Conservation (phyloP, 192 early-diverging fungal genomes). For the Entomortierella beljakovae region DNA sequence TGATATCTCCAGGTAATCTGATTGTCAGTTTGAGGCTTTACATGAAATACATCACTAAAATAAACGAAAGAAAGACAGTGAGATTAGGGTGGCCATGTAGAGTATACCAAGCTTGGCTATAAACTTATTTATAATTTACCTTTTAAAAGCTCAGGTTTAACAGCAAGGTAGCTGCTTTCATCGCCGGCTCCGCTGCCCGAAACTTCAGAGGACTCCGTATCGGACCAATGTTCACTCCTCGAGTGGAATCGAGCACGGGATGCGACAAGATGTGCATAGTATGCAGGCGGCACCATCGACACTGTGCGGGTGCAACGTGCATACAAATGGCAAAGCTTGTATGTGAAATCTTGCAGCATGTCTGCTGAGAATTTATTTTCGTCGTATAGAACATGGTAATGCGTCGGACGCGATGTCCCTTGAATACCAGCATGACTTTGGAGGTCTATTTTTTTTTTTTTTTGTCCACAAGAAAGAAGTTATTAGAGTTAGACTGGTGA, state of each 20-base stretch:
- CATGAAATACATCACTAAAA: slow-evolving; percentile 48
- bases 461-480: background rate
- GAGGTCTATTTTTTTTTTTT: slow-evolving; percentile 56
- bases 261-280: slow-evolving; percentile 94
- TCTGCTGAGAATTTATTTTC: slow-evolving; percentile 86
- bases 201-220: slow-evolving; percentile 27
- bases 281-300: slow-evolving; percentile 88
- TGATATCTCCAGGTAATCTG: too few relatives aligned
- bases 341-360: slow-evolving; percentile 89
- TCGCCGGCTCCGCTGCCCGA: background rate
- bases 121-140: slow-evolving; percentile 5
- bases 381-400: slow-evolving; percentile 93
- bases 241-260: slow-evolving; percentile 91
- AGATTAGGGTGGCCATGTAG: background rate
- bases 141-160: slow-evolving; percentile 2
- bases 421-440: slow-evolving; percentile 93
- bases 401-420: slow-evolving; percentile 92
- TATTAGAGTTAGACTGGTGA: background rate
- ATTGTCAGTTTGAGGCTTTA: too few relatives aligned
- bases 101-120: background rate
- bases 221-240: slow-evolving; percentile 66
- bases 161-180: background rate
- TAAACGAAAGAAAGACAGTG: background rate
- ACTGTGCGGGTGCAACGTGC: slow-evolving; percentile 91
- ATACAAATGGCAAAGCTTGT: slow-evolving; percentile 92